phyloP scores from a whole-genome alignment of 2,329 filamentous ascomycete species.

The Zymoseptoria pseudotritici region DNA sequence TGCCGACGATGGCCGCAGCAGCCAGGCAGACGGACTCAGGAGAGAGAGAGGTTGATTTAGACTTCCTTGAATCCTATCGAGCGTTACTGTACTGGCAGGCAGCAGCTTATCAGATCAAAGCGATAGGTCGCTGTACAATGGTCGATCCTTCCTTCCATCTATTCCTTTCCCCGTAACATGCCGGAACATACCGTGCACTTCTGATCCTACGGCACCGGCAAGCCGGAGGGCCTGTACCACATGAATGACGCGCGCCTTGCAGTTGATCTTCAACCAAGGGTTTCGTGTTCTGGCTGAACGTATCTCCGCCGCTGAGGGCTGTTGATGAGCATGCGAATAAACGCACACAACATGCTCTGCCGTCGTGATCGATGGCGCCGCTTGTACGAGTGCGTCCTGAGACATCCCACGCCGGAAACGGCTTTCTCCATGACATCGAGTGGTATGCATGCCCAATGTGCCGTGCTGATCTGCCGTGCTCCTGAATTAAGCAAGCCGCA shows the following conservation, averaged over 20 bases:
- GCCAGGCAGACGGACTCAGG: not conserved
- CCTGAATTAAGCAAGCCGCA: not conserved
- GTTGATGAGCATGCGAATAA: not conserved
- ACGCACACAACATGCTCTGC: not conserved
- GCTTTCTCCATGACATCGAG: not conserved
- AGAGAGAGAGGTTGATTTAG: not conserved
- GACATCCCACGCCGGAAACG: not conserved
- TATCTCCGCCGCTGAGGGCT: no score
- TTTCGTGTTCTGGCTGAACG: no score
- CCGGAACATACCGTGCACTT: not conserved
- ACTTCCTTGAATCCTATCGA: not conserved
- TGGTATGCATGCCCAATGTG: not conserved
- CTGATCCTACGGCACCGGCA: not conserved
- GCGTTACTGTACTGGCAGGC: not conserved
- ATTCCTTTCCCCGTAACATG: not conserved
- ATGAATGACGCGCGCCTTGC: not conserved
- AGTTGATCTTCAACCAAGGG: not conserved
- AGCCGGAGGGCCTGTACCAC: not conserved
- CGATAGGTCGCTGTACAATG: not conserved
- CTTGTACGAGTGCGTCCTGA: not conserved
- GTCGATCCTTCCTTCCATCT: not conserved
- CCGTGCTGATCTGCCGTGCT: not conserved
- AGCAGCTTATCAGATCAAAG: not conserved
- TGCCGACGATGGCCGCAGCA: not conserved
- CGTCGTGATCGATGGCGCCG: not conserved